Percentiles rank a stretch among this genome's conserved stretches.
phyloP scores from a whole-genome alignment of 1,284 basidiomycete species.

The Sporisorium graminicola region DNA sequence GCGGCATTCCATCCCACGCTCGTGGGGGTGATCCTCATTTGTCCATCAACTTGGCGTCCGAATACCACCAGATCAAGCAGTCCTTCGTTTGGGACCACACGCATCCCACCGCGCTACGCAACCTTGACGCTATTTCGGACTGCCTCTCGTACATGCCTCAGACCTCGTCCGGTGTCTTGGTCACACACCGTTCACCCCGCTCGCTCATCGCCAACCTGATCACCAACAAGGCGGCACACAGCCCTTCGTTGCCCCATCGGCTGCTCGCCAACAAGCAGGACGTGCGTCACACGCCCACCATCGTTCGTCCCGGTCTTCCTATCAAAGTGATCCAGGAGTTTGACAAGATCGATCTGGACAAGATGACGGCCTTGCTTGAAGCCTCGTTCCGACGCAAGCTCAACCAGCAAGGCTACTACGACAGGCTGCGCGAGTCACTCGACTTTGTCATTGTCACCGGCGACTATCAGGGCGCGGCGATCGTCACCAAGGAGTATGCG shows the following conservation, averaged over 20 bases:
- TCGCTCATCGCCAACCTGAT: constrained; percentile 96
- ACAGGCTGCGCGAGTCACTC: constrained; percentile 79
- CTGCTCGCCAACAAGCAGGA: constrained; percentile 87
- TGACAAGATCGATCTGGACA: constrained; percentile 79
- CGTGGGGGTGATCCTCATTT: constrained; percentile 94
- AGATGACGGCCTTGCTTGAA: constrained; percentile 85
- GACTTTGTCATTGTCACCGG: constrained; percentile 96
- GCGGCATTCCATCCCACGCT: constrained; percentile 97
- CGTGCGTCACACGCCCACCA: constrained; percentile 89
- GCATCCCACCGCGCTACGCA: constrained; percentile 87
- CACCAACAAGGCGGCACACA: constrained; percentile 97
- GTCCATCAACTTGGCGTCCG: constrained; percentile 91
- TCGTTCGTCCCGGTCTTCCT: constrained; percentile 88
- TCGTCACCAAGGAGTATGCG: constrained; percentile 85
- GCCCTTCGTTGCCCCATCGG: constrained; percentile 92
- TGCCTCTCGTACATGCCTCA: constrained; percentile 94
- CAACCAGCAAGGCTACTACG: constrained; percentile 82
- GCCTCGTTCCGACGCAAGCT: constrained; percentile 84
- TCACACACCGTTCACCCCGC: constrained; percentile 94
- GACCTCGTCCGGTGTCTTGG: constrained; percentile 92
- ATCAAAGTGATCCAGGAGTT: constrained; percentile 81
- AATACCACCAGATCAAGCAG: constrained; percentile 85
- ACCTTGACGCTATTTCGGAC: constrained; percentile 85
- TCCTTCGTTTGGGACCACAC: constrained; percentile 88
- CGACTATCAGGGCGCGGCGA: constrained; percentile 93